These are phyloP conservation scores for Xylaria acuta DNA, from an alignment of 495 filamentous ascomycete species.

Conservation along the genomic window DNA sequence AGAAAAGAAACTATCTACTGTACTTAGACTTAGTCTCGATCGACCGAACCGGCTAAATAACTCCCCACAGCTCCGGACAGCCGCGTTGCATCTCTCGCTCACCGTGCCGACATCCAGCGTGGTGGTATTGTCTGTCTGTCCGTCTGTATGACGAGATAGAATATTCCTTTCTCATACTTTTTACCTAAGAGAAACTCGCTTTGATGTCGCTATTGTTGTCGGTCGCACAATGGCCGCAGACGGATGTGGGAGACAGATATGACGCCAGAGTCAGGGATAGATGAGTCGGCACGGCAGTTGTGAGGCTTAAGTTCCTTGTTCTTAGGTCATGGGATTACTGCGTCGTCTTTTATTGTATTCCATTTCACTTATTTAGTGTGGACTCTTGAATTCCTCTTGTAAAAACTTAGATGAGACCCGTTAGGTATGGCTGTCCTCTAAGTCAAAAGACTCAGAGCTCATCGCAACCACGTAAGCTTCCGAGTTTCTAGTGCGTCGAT, in stretches of 20 bases:
- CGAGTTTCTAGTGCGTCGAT: not conserved
- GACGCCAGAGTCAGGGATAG: not conserved
- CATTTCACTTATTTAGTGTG: not conserved
- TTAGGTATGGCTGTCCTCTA: not conserved
- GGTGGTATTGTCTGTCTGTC: not conserved
- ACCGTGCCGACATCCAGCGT: not conserved
- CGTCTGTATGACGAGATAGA: not conserved
- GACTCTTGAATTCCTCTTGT: not conserved
- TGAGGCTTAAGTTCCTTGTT: not conserved
- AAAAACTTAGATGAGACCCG: not conserved
- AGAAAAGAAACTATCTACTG: not conserved
- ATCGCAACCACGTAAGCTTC: not conserved
- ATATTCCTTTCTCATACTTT: constrained; percentile 12
- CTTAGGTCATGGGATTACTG: not conserved
- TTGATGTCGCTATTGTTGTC: not conserved
- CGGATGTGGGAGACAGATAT: not conserved
- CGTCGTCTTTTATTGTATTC: not conserved
- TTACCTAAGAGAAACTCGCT: constrained; percentile 21
- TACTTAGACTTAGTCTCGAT: constrained; percentile 6
- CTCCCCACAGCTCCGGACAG: constrained; percentile 6
- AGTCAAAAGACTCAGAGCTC: not conserved
- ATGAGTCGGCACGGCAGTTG: constrained; percentile 20
- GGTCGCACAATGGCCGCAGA: constrained; percentile 1
- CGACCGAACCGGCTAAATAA: constrained; percentile 10
- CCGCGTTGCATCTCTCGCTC: constrained; percentile 1